Evolutionary conservation across 169 alveolate species (phyloP), one percentile per base, ranked within the genome.

Genomic region (Eimeria necatrix): DNA sequence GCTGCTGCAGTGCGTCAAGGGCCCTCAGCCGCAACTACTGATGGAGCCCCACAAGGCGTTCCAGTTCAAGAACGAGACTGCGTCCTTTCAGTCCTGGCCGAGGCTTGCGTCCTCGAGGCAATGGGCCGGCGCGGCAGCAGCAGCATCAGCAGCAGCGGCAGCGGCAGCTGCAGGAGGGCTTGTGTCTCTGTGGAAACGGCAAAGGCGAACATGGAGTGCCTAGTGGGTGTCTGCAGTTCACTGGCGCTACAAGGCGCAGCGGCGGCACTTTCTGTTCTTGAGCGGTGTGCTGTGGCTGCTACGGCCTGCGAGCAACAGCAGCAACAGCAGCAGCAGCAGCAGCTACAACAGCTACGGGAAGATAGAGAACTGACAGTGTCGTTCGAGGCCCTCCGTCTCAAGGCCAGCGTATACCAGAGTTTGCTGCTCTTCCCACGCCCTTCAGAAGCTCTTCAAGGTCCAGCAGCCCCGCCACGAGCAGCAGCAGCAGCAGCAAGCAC

Each of bases 171-270:
- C 68, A 20, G 90, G 73, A 53, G 73, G 20, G 64, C 3, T 4
- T 49, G n/a, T 18, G 56, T 81, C 24, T 81, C 74, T n/a, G 74
- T 81, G 7, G 73, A 81, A 71, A 81, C 74, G 2, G 90, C 74
- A 6, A 71, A 81, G 48, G 90, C 52, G n/a, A 49, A 49, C 22
- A 12, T 22, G 3, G 90, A 81, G 74, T 81, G 90, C 32, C 90
- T 81, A 0, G 90, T 81, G 52, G 90, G 52, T 12, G 90, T 81
- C 71, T 81, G 90, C 90, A 81, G 90, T 51, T 18, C 26, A 14
- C 12, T 68, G 73, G 90, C 90, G n/a, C 12, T 81, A 14, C 73
- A 81, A 24, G 90, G 90, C n/a, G 90, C 90, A 51, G 61, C 90
- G 2, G 90, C 71, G 7, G 26, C n/a, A n/a, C 90, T 81, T 53